Percentiles rank a stretch among this genome's conserved stretches.
phyloP scores from a whole-genome alignment of 345 rosid species.

The Euclidium syriacum region DNA sequence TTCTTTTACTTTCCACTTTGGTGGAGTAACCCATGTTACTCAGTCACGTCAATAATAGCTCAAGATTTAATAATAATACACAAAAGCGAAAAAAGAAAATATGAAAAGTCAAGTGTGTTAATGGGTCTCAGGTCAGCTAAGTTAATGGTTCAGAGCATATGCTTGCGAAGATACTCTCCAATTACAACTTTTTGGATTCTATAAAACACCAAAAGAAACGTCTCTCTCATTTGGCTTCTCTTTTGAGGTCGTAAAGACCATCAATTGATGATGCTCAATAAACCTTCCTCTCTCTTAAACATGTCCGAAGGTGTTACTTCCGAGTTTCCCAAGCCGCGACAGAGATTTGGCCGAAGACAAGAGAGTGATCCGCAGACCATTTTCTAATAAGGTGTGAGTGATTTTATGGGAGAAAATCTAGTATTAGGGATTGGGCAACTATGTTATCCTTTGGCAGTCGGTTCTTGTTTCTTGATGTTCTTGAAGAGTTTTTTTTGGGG shows the following conservation, averaged over 20 bases:
- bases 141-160: conserved; percentile 31
- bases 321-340: not conserved
- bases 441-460: conserved; percentile 29
- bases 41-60: not conserved
- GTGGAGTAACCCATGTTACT: conserved; percentile 24
- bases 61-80: not conserved
- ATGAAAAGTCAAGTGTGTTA: conserved; percentile 10
- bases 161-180: conserved; percentile 25
- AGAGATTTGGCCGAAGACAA: not conserved
- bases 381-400: conserved; percentile 22
- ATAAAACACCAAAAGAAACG: conserved; percentile 17
- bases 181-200: not conserved
- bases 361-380: conserved; percentile 19
- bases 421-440: conserved; percentile 30
- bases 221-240: conserved; percentile 21
- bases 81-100: not conserved
- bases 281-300: not conserved
- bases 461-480: conserved; percentile 9
- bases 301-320: not conserved
- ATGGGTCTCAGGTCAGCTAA: conserved; percentile 30
- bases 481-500: conserved; percentile 15
- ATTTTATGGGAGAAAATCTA: not conserved
- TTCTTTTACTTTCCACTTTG: conserved; percentile 9
- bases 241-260: conserved; percentile 22
- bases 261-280: conserved; percentile 23